Evolutionary conservation across 352 stramenopile genomes (phyloP).

Genomic region (Pythium chondricola): DNA sequence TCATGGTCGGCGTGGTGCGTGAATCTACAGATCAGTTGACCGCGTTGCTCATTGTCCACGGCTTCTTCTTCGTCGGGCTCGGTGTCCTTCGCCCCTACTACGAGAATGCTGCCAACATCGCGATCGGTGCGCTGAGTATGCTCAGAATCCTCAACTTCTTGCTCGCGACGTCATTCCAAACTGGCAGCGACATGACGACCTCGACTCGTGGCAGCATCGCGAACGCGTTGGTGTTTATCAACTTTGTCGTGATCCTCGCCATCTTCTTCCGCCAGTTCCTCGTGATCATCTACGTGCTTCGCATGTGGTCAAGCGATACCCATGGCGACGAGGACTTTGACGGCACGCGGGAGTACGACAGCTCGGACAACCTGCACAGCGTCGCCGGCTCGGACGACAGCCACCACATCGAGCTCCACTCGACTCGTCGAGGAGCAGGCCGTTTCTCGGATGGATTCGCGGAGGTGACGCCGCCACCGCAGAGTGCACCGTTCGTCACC

Average conservation of each 20-base stretch:
- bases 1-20: conserved; percentile 41
- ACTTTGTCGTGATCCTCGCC: conserved; percentile 46
- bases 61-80: conserved; percentile 42
- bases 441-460: not conserved
- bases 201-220: conserved; percentile 31
- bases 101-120: conserved; percentile 24
- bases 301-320: conserved; percentile 32
- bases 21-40: conserved; percentile 45
- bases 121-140: conserved; percentile 32
- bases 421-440: not conserved
- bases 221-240: conserved; percentile 50
- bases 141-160: conserved; percentile 49
- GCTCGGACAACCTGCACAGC: not conserved
- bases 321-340: not conserved
- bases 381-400: not conserved
- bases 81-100: conserved; percentile 48
- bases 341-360: not conserved
- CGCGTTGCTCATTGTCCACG: conserved; percentile 37
- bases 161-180: conserved; percentile 50
- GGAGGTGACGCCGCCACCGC: not conserved
- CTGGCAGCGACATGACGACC: conserved; percentile 32
- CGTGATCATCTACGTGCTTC: conserved; percentile 44
- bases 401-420: conserved; percentile 2
- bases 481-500: not conserved
- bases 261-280: conserved; percentile 55